phyloP scores from a whole-genome alignment of 2,329 filamentous ascomycete genomes.

The Beauveria scarabaeidicola region DNA sequence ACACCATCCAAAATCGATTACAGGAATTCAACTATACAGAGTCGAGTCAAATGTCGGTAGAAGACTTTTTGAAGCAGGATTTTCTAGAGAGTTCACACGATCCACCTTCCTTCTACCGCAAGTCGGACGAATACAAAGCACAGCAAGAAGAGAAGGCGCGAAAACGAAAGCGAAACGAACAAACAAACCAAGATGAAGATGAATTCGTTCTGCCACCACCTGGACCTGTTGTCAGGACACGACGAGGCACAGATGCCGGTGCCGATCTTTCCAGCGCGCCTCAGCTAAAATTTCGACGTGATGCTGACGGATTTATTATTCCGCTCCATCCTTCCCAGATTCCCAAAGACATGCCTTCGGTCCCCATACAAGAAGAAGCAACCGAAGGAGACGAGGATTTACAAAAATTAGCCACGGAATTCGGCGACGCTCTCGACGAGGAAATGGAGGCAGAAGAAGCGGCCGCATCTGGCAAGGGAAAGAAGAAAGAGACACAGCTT shows the following conservation, averaged over 20 bases:
- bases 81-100: constrained; percentile 68
- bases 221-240: constrained; percentile 1
- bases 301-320: constrained; percentile 62
- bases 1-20: constrained; percentile 84
- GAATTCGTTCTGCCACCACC: constrained; percentile 10
- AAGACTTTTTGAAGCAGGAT: constrained; percentile 68
- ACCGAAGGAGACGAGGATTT: constrained; percentile 20
- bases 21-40: constrained; percentile 87
- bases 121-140: constrained; percentile 50
- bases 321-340: constrained; percentile 40
- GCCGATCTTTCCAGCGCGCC: constrained; percentile 28
- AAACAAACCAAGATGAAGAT: constrained; percentile 18
- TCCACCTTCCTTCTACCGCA: constrained; percentile 72
- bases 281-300: constrained; percentile 37
- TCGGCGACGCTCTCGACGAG: constrained; percentile 32
- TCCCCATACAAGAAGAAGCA: constrained; percentile 9
- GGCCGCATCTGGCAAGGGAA: constrained; percentile 16
- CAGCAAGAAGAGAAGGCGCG: constrained; percentile 40
- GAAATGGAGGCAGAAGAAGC: constrained; percentile 18
- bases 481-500: constrained; percentile 33
- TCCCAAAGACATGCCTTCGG: constrained; percentile 22
- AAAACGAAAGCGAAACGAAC: constrained; percentile 37
- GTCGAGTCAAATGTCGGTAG: constrained; percentile 75
- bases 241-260: constrained; percentile 20
- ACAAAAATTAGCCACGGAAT: constrained; percentile 35